Base-by-base conservation (phyloP, 2,329 filamentous ascomycete genomes). In the Gnomoniopsis sp. region DNA sequence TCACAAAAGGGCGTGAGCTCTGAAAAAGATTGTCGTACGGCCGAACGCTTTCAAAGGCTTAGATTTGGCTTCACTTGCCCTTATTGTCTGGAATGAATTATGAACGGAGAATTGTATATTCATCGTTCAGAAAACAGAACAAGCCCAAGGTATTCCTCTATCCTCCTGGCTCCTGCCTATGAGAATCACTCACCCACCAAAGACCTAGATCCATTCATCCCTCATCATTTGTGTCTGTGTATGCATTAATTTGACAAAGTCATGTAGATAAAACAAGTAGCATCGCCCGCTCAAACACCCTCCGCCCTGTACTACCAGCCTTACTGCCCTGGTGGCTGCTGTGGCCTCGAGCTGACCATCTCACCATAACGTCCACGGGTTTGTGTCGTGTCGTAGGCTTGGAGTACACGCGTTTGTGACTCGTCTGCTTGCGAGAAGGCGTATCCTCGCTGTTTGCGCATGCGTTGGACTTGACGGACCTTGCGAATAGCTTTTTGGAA, bases 401-500 rank as follows among this genome's bases (percentile, higher is more conserved):
- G 93, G 70, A 99, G 81, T 63, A 99, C 90, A 67, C 93, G 85
- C 66, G 93, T 96, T 77, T 98, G 95, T 68, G 88, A 91, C 75
- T 99, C 95, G 72, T 99, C 95, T 59, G 93, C 96, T 75, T 97
- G 93, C 67, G 91, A 96, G 76, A 99, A 99, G 62, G 95, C 95
- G 71, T 99, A 99, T 36, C 95, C 95, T 70, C 95, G 89, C 77
- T 99, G 95, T 77, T 99, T 99, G 72, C 95, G 91, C 95, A 98
- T 99, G 64, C 95, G 90, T 77, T 98, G 95, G 44, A 98, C 95
- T 75, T 99, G 95, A 53, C 95, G 87, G 55, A 99, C 95, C 77
- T 99, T 99, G 69, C 95, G 89, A 70, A 99, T 98, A 22, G 95
- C 95, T 77, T 99, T 99, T 77, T 99, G 95, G 81, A 99, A 99